Percentiles rank a stretch among this genome's conserved stretches.
Conservation (phyloP, 2,329 filamentous ascomycete species). For the Botrytis cinerea region DNA sequence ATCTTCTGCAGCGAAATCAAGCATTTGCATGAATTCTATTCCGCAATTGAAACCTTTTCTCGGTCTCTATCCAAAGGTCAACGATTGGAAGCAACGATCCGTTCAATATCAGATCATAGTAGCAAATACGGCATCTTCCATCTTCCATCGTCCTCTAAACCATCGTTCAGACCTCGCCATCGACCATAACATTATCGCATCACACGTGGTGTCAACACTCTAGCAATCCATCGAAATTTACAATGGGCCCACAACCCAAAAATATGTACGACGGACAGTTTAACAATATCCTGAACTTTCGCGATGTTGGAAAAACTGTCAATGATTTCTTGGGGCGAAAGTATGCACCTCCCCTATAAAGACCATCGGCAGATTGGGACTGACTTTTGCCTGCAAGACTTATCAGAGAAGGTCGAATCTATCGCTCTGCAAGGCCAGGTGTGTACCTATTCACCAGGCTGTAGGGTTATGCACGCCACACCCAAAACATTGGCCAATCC, state of each 20-base stretch:
- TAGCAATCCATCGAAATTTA: not conserved
- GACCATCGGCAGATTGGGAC: not conserved
- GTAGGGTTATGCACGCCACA: not conserved
- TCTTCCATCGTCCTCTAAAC: not conserved
- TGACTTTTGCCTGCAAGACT: constrained; percentile 40
- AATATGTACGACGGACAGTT: constrained; percentile 40
- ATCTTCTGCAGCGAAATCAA: not conserved
- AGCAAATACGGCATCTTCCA: not conserved
- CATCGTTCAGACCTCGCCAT: not conserved
- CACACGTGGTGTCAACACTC: not conserved
- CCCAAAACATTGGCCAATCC: not conserved
- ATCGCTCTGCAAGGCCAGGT: constrained; percentile 66
- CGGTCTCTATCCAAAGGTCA: not conserved
- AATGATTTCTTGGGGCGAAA: constrained; percentile 59
- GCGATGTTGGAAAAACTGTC: constrained; percentile 70
- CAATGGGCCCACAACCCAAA: not conserved
- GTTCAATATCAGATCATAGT: not conserved
- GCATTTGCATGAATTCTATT: not conserved
- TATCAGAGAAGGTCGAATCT: constrained; percentile 64
- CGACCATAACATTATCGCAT: no score
- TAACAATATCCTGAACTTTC: constrained; percentile 70
- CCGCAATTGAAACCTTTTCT: not conserved
- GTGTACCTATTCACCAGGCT: constrained; percentile 27
- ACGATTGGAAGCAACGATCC: constrained; percentile 1
- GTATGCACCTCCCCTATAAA: constrained; percentile 45